Base-by-base conservation (phyloP, 768 basidiomycete species). In the Naematelia encephala region DNA sequence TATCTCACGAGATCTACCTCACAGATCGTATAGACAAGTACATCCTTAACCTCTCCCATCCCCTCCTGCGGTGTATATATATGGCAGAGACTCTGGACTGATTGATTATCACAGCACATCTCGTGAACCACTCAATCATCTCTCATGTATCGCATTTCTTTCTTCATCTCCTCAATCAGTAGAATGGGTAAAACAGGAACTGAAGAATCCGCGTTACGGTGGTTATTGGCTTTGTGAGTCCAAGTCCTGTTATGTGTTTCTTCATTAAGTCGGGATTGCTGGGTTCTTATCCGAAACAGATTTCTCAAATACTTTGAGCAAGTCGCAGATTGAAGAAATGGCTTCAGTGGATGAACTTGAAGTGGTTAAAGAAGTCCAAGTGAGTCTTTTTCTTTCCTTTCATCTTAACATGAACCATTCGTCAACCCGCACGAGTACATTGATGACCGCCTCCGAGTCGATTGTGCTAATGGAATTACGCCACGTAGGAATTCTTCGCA, bases 221-320 rank as follows among this genome's bases (percentile, higher is more conserved):
- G 91, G 92, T 80, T 99, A 99, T 80, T 98, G 94, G 82, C 80
- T 99, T 75, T 99, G 94, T 98, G 84, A 88, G 94, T 91, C 3
- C 34, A 8, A 39, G n/a, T n/a, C 34, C 34, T 39, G 13, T 23
- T 50, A 2, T 27, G n/a, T 14, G 48, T 14, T 60, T 19, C 10
- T 45, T 14, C 2, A 19, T 3, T 47, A 44, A 14, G 23, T 4
- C 26, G 3, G 39, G 22, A 47, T 13, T 44, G 54, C 5, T 52
- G 45, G 51, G n/a, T n/a, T n/a, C n/a, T n/a, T n/a, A n/a, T n/a
- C 48, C 55, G 50, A 46, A 50, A 58, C 60, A 98, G 94, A 96
- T 79, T 99, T 99, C 75, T 97, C 92, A 79, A 98, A 92, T 69
- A 85, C 89, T 42, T 77, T 99, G 63, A 90, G 84, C 63, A 98